Percentiles rank a stretch among this genome's conserved stretches.
These are phyloP conservation scores for Cercophora samala DNA, from an alignment of 495 filamentous ascomycete genomes.

Conservation along the genomic window DNA sequence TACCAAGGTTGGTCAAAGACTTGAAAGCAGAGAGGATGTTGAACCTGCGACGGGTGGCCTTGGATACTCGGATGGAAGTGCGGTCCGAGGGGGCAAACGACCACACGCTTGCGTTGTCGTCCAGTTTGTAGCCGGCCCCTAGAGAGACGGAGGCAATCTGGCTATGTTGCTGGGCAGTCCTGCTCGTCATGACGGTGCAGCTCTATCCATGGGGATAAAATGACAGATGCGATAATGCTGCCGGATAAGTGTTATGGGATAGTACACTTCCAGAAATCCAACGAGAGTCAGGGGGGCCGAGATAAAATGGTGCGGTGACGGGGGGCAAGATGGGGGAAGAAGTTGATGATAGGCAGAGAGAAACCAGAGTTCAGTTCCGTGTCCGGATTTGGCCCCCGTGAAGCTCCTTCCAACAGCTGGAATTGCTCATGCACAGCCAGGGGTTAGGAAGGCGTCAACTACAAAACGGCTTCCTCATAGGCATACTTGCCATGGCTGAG, in stretches of 20 bases:
- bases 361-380: not conserved
- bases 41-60: conserved; percentile 40
- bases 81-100: conserved; percentile 10
- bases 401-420: not conserved
- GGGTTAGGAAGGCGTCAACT: not conserved
- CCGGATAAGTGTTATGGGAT: conserved; percentile 12
- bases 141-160: conserved; percentile 14
- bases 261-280: conserved; percentile 11
- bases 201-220: conserved; percentile 22
- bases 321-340: conserved; percentile 3
- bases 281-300: conserved; percentile 17
- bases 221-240: not conserved
- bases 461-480: not conserved
- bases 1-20: conserved; percentile 46
- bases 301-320: not conserved
- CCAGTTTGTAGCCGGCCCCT: conserved; percentile 7
- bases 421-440: not conserved
- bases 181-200: conserved; percentile 30
- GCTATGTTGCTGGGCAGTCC: conserved; percentile 18
- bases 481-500: not conserved
- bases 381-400: not conserved
- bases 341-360: not conserved
- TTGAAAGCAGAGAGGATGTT: conserved; percentile 45
- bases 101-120: conserved; percentile 2
- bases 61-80: conserved; percentile 27